Base-by-base conservation (phyloP, 2,329 filamentous ascomycete species). In the Trichoderma polysporum region DNA sequence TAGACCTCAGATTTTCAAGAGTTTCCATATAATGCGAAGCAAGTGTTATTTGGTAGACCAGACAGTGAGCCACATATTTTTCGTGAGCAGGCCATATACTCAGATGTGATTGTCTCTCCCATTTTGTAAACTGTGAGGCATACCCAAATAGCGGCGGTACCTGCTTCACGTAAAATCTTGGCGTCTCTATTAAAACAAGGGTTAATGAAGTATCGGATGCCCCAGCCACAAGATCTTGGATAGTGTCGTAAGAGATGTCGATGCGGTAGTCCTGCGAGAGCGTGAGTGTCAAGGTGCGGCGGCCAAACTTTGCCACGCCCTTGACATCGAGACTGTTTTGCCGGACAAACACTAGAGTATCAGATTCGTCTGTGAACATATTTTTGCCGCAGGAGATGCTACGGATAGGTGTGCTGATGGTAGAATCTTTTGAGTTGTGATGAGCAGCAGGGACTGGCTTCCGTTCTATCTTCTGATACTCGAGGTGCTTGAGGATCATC, bases 131-230 rank as follows among this genome's bases (percentile, higher is more conserved):
- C 22, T 41, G 12, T 17, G 37, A 2, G 2, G n/a, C n/a, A 12
- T n/a, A 10, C 1, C 6, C 49, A 19, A 10, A 17, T 22, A 4
- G 45, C 2, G 3, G 2, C 15, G 6, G 39, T 19, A 19, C 8
- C 41, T 22, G n/a, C 35, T 39, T 68, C 19, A 73, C 70, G 61
- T 85, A 86, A 60, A 86, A 83, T 1, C 79, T 79, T 0, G 86
- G 86, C 1, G 85, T 79, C 33, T 84, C 81, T 22, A 73, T 78
- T 9, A 90, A 80, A 0, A 86, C 84, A 2, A 89, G 70, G 0
- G 82, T 84, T 17, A 88, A 72, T 0, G 79, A 76, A 68, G 76
- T 64, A 69, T 78, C 58, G 22, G 72, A 37, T 35, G 74, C 74
- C 12, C 70, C 79, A 71, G 76, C 73, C 2, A 86, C 75, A 9